Evolutionary conservation across 2,329 filamentous ascomycete species (phyloP).

Genomic region (Zarea fungicola): DNA sequence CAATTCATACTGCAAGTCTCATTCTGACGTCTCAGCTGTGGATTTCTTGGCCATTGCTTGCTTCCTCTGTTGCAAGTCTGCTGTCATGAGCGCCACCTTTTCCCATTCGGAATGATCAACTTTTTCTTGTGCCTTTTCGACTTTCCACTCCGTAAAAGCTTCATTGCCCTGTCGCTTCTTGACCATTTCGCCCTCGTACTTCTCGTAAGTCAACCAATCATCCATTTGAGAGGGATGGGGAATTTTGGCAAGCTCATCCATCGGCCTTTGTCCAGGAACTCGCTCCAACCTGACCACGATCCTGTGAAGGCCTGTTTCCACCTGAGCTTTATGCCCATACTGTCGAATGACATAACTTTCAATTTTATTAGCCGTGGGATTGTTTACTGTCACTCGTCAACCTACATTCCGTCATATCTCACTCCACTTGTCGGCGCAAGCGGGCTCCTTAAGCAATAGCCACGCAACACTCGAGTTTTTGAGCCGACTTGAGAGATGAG

Average conservation of each 20-base stretch:
- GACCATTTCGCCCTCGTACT: conserved; percentile 38
- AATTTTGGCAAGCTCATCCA: conserved; percentile 38
- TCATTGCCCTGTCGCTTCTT: conserved; percentile 33
- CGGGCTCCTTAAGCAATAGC: conserved; percentile 44
- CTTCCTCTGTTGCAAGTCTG: conserved; percentile 19
- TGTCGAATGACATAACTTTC: conserved; percentile 44
- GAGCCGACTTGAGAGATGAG: conserved; percentile 45
- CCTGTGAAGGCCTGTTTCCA: conserved; percentile 34
- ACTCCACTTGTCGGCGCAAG: conserved; percentile 48
- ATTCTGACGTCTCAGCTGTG: too few relatives aligned
- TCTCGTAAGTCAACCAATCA: conserved; percentile 49
- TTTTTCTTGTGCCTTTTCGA: conserved; percentile 26
- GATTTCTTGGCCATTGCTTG: conserved; percentile 5
- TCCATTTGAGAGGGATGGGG: conserved; percentile 52
- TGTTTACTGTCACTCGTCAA: conserved; percentile 5
- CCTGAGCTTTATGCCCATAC: conserved; percentile 41
- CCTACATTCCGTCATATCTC: conserved; percentile 54
- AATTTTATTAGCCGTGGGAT: neutral
- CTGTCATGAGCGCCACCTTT: conserved; percentile 22
- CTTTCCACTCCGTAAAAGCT: conserved; percentile 37
- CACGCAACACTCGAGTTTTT: conserved; percentile 48
- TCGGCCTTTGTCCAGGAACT: conserved; percentile 33
- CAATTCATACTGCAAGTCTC: too few relatives aligned
- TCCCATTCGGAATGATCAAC: conserved; percentile 24
- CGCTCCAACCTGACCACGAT: conserved; percentile 44